Evolutionary conservation across 164 flowering plant genomes (phyloP).

Genomic region (Cinnamomum micranthum): DNA sequence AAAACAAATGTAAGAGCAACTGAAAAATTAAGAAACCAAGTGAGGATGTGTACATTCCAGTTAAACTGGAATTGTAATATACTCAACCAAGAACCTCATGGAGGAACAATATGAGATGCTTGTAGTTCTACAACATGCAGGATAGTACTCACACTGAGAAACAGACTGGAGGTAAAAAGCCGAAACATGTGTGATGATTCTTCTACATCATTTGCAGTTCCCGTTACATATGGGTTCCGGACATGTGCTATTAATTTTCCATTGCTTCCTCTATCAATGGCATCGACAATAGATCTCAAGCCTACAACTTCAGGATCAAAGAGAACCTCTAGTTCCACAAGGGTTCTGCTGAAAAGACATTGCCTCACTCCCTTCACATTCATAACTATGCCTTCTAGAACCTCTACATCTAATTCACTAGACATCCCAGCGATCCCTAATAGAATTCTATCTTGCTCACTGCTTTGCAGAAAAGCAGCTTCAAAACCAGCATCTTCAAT

Average conservation of each 20-base stretch:
- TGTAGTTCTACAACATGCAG: not conserved
- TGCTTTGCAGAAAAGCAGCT: conserved; percentile 79
- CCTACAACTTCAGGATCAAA: conserved; percentile 82
- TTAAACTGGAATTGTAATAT: not conserved
- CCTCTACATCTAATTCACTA: conserved; percentile 57
- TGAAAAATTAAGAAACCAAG: not conserved
- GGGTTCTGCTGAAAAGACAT: conserved; percentile 42
- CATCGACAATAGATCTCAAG: conserved; percentile 74
- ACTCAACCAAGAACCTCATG: not conserved
- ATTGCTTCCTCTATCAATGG: conserved; percentile 54
- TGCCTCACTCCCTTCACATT: conserved; percentile 66
- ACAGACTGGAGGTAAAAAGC: conserved; percentile 72
- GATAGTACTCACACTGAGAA: conserved; percentile 73
- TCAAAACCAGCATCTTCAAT: conserved; percentile 99
- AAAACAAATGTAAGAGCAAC: not conserved
- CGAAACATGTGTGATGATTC: conserved; percentile 79
- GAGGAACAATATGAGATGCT: not conserved
- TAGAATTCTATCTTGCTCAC: conserved; percentile 64
- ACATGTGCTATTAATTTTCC: conserved; percentile 60
- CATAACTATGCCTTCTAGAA: conserved; percentile 57
- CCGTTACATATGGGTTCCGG: conserved; percentile 64
- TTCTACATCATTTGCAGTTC: conserved; percentile 57
- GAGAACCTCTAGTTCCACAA: conserved; percentile 58
- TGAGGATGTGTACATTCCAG: not conserved
- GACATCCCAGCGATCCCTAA: conserved; percentile 54